These are phyloP conservation scores for Pseudisothecium myosuroides DNA, from an alignment of 225 moss, liverwort and hornwort genomes.

Conservation along the genomic window DNA sequence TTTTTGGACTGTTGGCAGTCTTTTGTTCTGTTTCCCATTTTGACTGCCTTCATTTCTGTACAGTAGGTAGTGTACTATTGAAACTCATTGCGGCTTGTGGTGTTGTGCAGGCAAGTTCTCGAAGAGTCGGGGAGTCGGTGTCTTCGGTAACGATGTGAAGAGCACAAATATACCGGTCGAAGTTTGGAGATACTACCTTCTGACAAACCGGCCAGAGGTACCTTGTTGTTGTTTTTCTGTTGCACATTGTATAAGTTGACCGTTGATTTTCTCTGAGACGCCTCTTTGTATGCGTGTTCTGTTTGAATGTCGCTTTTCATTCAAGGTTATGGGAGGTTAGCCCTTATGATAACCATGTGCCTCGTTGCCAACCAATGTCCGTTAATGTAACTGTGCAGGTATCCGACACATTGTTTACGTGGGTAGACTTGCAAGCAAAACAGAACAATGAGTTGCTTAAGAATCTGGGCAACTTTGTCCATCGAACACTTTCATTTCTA, in stretches of 20 bases:
- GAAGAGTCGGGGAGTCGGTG: constrained; percentile 93
- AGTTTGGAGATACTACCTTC: constrained; percentile 94
- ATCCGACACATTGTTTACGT: constrained; percentile 68
- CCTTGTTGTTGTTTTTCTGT: not conserved
- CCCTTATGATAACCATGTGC: not conserved
- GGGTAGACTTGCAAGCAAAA: constrained; percentile 92
- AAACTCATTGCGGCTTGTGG: not conserved
- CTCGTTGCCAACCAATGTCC: not conserved
- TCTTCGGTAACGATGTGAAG: constrained; percentile 91
- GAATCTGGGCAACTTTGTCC: constrained; percentile 86
- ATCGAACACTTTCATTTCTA: constrained; percentile 73
- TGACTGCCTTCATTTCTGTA: not conserved
- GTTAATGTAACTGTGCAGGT: constrained; percentile 11
- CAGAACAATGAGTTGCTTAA: constrained; percentile 96
- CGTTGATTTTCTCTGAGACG: not conserved
- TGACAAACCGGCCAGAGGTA: constrained; percentile 94
- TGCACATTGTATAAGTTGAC: not conserved
- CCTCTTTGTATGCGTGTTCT: not conserved
- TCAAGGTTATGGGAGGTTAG: not conserved
- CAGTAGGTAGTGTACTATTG: not conserved
- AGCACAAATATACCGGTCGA: constrained; percentile 74
- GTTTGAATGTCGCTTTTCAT: not conserved
- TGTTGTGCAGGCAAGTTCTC: constrained; percentile 67
- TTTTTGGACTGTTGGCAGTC: not conserved
- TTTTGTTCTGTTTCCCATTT: not conserved